Evolutionary conservation across 768 basidiomycete genomes (phyloP).

Genomic region (Collybia sordida): DNA sequence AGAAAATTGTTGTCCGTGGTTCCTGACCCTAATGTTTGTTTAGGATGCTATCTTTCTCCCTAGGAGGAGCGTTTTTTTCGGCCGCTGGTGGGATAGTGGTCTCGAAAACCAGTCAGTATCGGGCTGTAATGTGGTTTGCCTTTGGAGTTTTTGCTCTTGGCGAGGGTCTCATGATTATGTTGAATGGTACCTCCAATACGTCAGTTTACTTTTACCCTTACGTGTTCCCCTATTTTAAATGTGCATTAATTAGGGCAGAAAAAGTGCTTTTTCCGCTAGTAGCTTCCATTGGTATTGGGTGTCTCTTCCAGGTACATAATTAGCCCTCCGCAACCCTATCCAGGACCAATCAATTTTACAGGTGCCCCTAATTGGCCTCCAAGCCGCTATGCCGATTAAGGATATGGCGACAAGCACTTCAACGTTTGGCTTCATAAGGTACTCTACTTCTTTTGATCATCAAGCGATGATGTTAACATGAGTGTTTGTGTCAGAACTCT

Average conservation of each 20-base stretch:
- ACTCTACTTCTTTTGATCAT: constrained; percentile 8
- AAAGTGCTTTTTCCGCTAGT: constrained; percentile 67
- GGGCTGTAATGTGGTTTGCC: constrained; percentile 60
- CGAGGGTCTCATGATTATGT: constrained; percentile 69
- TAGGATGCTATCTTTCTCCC: constrained; percentile 76
- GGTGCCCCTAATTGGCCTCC: constrained; percentile 70
- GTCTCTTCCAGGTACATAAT: constrained; percentile 54
- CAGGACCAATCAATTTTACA: constrained; percentile 21
- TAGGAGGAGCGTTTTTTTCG: constrained; percentile 55
- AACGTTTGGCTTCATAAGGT: constrained; percentile 72
- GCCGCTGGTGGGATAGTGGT: constrained; percentile 57
- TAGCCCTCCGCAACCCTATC: not conserved
- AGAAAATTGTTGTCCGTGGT: constrained; percentile 12
- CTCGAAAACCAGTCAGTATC: constrained; percentile 57
- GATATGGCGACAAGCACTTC: constrained; percentile 85
- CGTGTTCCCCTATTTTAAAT: not conserved
- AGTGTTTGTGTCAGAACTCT: constrained; percentile 43
- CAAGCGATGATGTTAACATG: constrained; percentile 1
- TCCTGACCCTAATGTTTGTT: not conserved
- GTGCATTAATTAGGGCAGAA: constrained; percentile 43
- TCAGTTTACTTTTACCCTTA: constrained; percentile 23
- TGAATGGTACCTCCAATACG: constrained; percentile 57
- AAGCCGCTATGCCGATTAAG: constrained; percentile 84
- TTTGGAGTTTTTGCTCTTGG: constrained; percentile 61
- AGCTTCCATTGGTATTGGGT: constrained; percentile 64